Evolutionary conservation across 768 basidiomycete species (phyloP), one percentile per base, ranked within the genome.

Genomic region (Candolleomyces aberdarensis): DNA sequence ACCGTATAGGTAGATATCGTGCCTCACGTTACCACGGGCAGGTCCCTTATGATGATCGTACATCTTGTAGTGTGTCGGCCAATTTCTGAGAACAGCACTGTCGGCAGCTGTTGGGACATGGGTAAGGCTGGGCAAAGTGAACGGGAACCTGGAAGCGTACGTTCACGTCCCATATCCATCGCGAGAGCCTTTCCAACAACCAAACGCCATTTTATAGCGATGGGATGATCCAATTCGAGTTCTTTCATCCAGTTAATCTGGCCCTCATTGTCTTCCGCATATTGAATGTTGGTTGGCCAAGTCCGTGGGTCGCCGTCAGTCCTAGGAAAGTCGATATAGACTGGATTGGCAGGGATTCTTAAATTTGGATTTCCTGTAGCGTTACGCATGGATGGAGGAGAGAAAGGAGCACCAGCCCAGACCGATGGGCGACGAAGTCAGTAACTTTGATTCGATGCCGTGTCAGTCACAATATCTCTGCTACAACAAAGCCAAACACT

Each of bases 1-100:
- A 92, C 92, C 92, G 60, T 81, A 85, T 26, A 94, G 81, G 75
- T 95, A 95, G 15, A 87, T 74, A 69, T 95, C 93, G 62, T 88
- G 86, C 60, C 93, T 78, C 20, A 88, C 84, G 43, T 72, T 72
- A 15, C 51, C 58, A 11, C 59, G 66, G 41, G 68, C 74, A 7
- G 77, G 74, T 0, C 92, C 89, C 69, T 92, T 92, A 62, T 88
- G 78, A 63, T 94, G 92, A 68, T 90, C 86, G 66, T 76, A 92
- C 73, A 94, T 76, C 22, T 78, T 76, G 74, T 95, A 94, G 17
- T 83, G 82, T 17, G 74, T 70, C 0, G 92, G 92, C 77, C 86
- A 92, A 56, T 72, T 65, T 60, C 80, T 81, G 39, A 94, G 74
- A 26, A 88, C 81, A 67, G 92, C 90, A 9, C 64, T 76, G 10